These are phyloP conservation scores for Solanum corneliomulleri DNA, from an alignment of 257 asterid species.

Conservation along the genomic window DNA sequence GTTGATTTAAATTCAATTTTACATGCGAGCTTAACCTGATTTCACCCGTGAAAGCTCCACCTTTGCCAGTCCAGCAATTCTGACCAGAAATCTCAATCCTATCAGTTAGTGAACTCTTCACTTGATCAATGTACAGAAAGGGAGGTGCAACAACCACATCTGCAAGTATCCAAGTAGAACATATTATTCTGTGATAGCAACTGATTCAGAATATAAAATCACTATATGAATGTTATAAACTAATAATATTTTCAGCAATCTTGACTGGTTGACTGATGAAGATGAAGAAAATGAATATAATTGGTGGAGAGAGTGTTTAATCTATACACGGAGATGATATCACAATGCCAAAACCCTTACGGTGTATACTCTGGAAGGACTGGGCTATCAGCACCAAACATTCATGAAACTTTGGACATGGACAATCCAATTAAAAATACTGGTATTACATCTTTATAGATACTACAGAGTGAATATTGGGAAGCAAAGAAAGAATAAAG, in stretches of 20 bases:
- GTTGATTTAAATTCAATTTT: not conserved
- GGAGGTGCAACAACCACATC: constrained; percentile 99
- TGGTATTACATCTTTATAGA: not conserved
- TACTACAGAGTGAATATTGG: not conserved
- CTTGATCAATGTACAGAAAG: constrained; percentile 90
- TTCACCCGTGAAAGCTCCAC: constrained; percentile 99
- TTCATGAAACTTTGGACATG: not conserved
- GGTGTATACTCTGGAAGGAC: not conserved
- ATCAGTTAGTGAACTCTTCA: constrained; percentile 53
- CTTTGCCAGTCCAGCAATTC: constrained; percentile 96
- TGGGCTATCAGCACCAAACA: not conserved
- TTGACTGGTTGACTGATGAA: not conserved
- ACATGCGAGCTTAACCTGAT: constrained; percentile 46
- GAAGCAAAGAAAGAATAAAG: not conserved
- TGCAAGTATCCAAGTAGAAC: constrained; percentile 17
- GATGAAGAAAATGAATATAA: not conserved
- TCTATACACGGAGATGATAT: not conserved
- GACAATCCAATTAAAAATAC: not conserved
- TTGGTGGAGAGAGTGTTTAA: not conserved
- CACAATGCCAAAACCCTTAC: not conserved
- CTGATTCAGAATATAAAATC: not conserved
- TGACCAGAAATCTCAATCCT: constrained; percentile 83
- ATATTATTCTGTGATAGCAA: not conserved
- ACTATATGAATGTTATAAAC: not conserved
- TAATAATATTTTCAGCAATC: not conserved